Base-by-base conservation (phyloP, 179 eudicot species). In the Beta lomatogona region DNA sequence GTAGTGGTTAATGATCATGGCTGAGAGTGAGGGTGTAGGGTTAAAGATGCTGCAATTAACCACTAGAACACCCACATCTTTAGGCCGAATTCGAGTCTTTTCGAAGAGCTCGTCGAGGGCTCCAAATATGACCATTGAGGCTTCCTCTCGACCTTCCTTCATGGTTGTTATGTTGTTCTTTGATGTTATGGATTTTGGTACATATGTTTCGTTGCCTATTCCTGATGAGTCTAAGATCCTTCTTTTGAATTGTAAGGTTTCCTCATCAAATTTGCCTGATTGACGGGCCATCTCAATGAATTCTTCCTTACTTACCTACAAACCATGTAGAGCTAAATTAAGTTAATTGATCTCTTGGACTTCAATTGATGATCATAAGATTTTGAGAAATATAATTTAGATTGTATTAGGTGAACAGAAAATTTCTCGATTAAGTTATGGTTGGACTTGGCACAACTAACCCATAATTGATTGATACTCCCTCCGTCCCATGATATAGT, bases 1-100 rank as follows among this genome's bases (percentile, higher is more conserved):
- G 82, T 96, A 96, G 80, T 93, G 98, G 75, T 96, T 96, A 36
- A 96, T 94, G 45, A 96, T 89, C 99, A 96, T 96, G 63, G 99
- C 97, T 0, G 99, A 96, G 0, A 96, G 89, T 0, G 99, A 96
- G 0, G 99, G 99, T 2, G 98, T 96, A 0, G 99, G 99, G 88
- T 94, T 96, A 86, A 96, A 96, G 12, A 93, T 89, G 88, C 99
- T 96, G 90, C 99, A 96, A 81, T 96, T 96, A 19, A 96, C 97
- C 4, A 96, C 99, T 15, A 96, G 89, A 22, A 96, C 82, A 0
- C 99, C 99, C 0, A 96, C 88, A 72, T 96, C 99, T 65, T 96
- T 96, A 0, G 99, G 91, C 1, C 93, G 87, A 41, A 94, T 85
- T 7, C 83, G 18, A 0, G 97, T 91, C 79, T 92, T 94, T 79